Conservation (phyloP, 306 rosid genomes). For the Pyrus bretschneideri region DNA sequence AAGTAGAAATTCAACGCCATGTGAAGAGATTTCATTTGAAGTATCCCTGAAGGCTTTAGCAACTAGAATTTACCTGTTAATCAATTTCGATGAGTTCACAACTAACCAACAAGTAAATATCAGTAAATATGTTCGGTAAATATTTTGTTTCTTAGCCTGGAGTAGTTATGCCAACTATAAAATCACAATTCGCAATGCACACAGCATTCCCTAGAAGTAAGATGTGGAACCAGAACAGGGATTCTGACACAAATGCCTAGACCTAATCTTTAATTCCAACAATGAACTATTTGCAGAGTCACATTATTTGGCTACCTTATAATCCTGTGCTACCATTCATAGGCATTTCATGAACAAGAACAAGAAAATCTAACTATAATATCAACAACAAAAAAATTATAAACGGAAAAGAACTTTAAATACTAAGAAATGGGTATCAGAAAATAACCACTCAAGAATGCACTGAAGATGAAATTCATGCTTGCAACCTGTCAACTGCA, state of each 20-base stretch:
- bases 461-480: slow-evolving; percentile 97
- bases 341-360: neutral
- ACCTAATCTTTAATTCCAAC: neutral
- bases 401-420: neutral
- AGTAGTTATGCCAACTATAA: too few species aligned
- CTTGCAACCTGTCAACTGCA: slow-evolving; percentile 84
- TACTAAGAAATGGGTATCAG: slow-evolving; percentile 1
- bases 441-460: slow-evolving; percentile 81
- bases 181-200: neutral
- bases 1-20: neutral
- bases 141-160: neutral
- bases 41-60: neutral
- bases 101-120: neutral
- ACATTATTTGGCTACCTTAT: neutral
- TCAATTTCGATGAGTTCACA: neutral
- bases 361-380: neutral
- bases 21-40: neutral
- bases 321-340: neutral
- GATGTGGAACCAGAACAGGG: neutral
- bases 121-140: neutral
- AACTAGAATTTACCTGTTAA: too few species aligned
- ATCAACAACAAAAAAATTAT: neutral
- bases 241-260: neutral
- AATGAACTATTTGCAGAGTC: neutral
- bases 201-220: neutral